phyloP scores from a whole-genome alignment of 2,329 filamentous ascomycete species.

The Fusarium longipes region DNA sequence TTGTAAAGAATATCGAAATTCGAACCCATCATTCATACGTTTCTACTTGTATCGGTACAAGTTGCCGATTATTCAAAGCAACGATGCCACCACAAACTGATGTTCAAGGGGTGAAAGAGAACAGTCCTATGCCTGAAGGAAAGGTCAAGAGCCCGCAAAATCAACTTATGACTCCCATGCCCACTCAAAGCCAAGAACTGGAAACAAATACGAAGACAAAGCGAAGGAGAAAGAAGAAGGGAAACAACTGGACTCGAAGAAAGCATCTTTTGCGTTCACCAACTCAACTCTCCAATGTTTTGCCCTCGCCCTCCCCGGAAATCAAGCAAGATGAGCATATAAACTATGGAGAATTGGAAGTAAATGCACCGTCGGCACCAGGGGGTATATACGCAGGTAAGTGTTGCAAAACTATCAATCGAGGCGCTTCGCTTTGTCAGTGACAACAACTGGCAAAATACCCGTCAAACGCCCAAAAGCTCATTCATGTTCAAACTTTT shows the following conservation, averaged over 20 bases:
- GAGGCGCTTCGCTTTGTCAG: background rate
- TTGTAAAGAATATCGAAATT: background rate
- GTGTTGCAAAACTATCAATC: background rate
- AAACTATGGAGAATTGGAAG: background rate
- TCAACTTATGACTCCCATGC: background rate
- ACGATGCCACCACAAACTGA: background rate
- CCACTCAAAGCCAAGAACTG: background rate
- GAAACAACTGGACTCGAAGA: background rate
- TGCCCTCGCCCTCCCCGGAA: background rate
- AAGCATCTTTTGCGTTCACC: background rate
- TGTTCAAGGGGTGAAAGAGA: background rate
- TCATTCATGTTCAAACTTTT: background rate
- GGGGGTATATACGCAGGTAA: background rate
- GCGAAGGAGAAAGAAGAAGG: background rate
- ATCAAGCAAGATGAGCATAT: background rate
- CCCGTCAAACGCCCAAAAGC: background rate
- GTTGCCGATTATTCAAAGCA: background rate
- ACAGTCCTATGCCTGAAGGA: background rate
- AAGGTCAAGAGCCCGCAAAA: background rate
- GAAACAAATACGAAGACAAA: background rate
- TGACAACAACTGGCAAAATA: background rate
- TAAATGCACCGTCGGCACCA: background rate
- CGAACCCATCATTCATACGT: background rate
- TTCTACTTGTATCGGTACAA: background rate
- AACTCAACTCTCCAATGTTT: background rate